A percentile compares a stretch with the other conserved stretches of the same genome.
These are phyloP conservation scores for Leccinum incarnatum DNA, from an alignment of 768 basidiomycete species.

Conservation along the genomic window DNA sequence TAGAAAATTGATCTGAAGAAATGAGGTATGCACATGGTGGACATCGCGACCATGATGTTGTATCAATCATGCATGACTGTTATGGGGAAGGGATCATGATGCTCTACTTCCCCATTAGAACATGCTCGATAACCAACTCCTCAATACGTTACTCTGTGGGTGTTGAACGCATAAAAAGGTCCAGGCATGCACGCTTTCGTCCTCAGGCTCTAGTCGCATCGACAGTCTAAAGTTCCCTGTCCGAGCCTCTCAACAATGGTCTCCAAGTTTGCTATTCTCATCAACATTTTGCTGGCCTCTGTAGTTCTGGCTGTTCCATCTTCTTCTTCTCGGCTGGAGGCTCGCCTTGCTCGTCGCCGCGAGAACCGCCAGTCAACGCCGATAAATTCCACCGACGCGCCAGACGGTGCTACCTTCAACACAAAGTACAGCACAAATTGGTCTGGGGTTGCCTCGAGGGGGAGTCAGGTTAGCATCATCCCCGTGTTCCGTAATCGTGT, in stretches of 20 bases:
- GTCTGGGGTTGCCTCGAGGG: conserved; percentile 1
- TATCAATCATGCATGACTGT: neutral
- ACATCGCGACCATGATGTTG: neutral
- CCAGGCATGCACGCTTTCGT: neutral
- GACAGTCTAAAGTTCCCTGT: neutral
- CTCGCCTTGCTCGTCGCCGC: conserved; percentile 17
- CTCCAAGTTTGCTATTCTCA: conserved; percentile 16
- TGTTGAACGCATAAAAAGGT: neutral
- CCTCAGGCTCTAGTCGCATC: neutral
- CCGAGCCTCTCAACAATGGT: conserved; percentile 11
- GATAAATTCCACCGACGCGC: neutral
- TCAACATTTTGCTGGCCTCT: conserved; percentile 19
- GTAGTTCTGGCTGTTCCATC: conserved; percentile 11
- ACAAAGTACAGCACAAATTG: conserved; percentile 19
- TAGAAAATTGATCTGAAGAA: too few relatives aligned
- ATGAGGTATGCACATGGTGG: too few relatives aligned
- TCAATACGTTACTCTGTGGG: neutral
- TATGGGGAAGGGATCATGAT: too few relatives aligned
- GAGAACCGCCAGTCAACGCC: conserved; percentile 13
- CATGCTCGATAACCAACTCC: neutral
- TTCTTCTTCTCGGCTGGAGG: neutral
- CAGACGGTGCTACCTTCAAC: neutral
- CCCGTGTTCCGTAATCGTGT: neutral
- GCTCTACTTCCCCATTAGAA: neutral
- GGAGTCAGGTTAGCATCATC: neutral